Base-by-base conservation (phyloP, 2,329 filamentous ascomycete genomes). In the Cladophialophora psammophila region DNA sequence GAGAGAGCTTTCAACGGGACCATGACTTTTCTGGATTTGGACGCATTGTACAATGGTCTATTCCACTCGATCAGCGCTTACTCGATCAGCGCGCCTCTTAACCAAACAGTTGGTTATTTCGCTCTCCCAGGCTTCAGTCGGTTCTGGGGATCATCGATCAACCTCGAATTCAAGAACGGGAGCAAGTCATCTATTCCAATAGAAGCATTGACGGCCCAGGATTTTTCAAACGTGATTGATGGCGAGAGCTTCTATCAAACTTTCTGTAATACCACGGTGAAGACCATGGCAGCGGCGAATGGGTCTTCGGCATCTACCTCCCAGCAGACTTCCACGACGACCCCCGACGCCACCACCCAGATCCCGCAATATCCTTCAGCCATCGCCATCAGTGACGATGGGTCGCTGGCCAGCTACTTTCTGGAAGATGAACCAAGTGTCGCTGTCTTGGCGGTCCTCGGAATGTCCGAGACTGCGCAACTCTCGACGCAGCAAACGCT, bases 331-430 rank as follows among this genome's bases (percentile, higher is more conserved):
- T n/a, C 40, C 6, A 26, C 66, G 66, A n/a, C 18, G 36, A 45
- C 32, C 1, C 45, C 32, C 50, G n/a, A 58, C 63, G 8, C 59
- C 3, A 26, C 54, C 56, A 10, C 66, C 13, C 53, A 64, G 15
- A 15, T 53, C 31, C 74, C 73, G 38, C 13, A 35, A 9, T 82
- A 80, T 58, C 80, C 80, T 0, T 72, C 77, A 18, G 73, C 81
- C 1, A 71, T 77, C 32, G 59, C 78, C 1, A 71, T 78, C 18
- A 73, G 77, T 26, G 61, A 73, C 0, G 75, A 75, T 35, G 73
- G 77, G 13, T 75, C 78, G 3, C 70, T 82, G 35, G 76, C 78
- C 18, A 82, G 83, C 2, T 84, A 84, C 70, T 82, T 79, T 61
- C 77, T 82, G n/a, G 76, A 80, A 26, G 74, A 76, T 1, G 67